These are phyloP conservation scores for Yamadazyma spencermartinsiae DNA, from an alignment of 1,139 yeast species.

Conservation along the genomic window DNA sequence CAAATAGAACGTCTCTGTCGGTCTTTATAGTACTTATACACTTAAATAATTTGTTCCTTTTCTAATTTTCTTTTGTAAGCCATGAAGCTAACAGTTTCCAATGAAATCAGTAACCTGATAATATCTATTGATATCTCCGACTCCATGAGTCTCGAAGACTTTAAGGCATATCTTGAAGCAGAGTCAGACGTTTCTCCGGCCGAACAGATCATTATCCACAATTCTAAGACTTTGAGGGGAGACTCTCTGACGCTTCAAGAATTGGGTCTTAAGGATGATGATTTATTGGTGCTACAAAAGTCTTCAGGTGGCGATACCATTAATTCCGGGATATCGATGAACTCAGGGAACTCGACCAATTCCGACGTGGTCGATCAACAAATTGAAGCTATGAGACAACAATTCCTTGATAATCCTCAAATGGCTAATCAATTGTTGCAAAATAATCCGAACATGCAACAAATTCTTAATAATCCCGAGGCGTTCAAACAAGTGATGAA, in stretches of 20 bases:
- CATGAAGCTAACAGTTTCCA: constrained; percentile 42
- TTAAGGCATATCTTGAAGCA: constrained; percentile 74
- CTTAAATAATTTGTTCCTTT: too few relatives aligned
- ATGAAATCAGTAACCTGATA: constrained; percentile 30
- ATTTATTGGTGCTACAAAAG: constrained; percentile 46
- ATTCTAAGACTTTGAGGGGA: constrained; percentile 41
- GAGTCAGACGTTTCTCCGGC: constrained; percentile 59
- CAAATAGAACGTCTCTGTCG: too few relatives aligned
- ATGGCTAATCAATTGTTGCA: constrained; percentile 33
- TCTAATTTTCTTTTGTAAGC: too few relatives aligned
- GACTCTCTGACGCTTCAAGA: constrained; percentile 41
- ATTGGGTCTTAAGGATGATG: constrained; percentile 54
- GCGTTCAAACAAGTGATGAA: constrained; percentile 51
- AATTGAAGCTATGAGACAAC: constrained; percentile 53
- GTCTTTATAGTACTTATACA: background rate
- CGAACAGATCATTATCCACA: constrained; percentile 48
- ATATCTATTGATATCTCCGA: constrained; percentile 58
- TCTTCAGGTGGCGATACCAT: constrained; percentile 3
- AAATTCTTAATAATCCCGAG: constrained; percentile 51
- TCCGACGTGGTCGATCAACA: constrained; percentile 30
- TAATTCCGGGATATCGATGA: constrained; percentile 7
- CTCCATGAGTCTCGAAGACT: constrained; percentile 65
- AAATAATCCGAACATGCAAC: constrained; percentile 44
- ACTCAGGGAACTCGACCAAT: constrained; percentile 1
- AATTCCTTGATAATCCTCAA: constrained; percentile 41